phyloP scores from a whole-genome alignment of 179 eudicot species.

The Carnegiea gigantea region DNA sequence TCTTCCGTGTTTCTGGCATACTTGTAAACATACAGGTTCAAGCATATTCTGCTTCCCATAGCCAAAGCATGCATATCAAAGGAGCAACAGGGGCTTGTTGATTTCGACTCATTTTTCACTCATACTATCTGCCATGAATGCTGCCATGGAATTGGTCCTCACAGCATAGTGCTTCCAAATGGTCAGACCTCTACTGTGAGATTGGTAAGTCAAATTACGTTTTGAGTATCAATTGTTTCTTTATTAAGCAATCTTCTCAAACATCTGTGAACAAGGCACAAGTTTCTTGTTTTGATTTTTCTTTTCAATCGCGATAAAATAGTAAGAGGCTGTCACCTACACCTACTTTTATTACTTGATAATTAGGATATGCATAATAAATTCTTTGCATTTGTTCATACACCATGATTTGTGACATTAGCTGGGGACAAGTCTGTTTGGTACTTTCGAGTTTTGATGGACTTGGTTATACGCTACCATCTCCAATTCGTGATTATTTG shows the following conservation, averaged over 20 bases:
- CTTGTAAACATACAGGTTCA: slow-evolving; percentile 49
- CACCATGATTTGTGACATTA: neutral
- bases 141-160: slow-evolving; percentile 99
- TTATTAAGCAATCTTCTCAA: neutral
- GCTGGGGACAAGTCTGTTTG: neutral
- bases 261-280: neutral
- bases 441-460: neutral
- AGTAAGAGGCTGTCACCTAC: neutral
- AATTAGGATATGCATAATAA: neutral
- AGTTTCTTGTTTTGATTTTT: neutral
- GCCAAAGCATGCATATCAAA: slow-evolving; percentile 64
- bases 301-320: neutral
- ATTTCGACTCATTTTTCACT: slow-evolving; percentile 95
- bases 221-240: slow-evolving; percentile 4
- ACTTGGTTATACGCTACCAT: neutral
- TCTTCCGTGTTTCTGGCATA: slow-evolving; percentile 5
- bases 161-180: slow-evolving; percentile 78
- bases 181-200: slow-evolving; percentile 91
- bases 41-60: slow-evolving; percentile 91
- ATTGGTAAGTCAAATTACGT: slow-evolving; percentile 57
- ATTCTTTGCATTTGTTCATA: neutral
- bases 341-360: neutral
- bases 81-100: slow-evolving; percentile 78
- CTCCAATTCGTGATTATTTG: neutral
- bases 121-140: slow-evolving; percentile 99